Conservation (phyloP, 257 asterid species). For the Solanum corneliomulleri region DNA sequence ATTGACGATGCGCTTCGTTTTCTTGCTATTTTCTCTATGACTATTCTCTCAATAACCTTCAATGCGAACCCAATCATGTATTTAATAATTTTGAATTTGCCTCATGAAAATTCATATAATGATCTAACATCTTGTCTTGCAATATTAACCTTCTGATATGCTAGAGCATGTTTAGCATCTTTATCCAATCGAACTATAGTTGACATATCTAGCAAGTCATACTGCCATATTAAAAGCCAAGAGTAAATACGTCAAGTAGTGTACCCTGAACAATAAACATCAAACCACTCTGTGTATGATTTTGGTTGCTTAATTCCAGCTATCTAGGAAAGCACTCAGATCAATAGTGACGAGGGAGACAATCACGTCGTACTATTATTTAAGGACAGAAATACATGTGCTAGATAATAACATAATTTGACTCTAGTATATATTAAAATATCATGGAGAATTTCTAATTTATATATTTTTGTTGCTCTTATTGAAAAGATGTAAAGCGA, state of each 20-base stretch:
- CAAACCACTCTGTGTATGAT: not conserved
- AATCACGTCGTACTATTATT: not conserved
- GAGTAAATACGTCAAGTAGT: not conserved
- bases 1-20: too few species aligned
- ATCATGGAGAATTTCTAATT: not conserved
- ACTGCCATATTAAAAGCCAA: slow-evolving; percentile 22
- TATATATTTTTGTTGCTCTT: not conserved
- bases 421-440: not conserved
- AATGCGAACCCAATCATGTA: not conserved
- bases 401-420: not conserved
- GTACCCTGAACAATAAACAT: not conserved
- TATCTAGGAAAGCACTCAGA: not conserved
- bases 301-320: not conserved
- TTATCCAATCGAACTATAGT: slow-evolving; percentile 85
- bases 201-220: slow-evolving; percentile 70
- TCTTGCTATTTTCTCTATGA: too few species aligned
- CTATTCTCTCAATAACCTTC: too few species aligned
- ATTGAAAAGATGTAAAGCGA: not conserved
- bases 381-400: not conserved
- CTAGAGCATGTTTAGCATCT: slow-evolving; percentile 43
- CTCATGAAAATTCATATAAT: slow-evolving; percentile 58
- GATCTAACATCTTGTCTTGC: slow-evolving; percentile 49
- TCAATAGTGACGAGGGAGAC: not conserved
- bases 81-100: slow-evolving; percentile 38
- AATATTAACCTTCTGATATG: slow-evolving; percentile 54